phyloP scores from a whole-genome alignment of 768 basidiomycete species.

The Boletus insuetus region DNA sequence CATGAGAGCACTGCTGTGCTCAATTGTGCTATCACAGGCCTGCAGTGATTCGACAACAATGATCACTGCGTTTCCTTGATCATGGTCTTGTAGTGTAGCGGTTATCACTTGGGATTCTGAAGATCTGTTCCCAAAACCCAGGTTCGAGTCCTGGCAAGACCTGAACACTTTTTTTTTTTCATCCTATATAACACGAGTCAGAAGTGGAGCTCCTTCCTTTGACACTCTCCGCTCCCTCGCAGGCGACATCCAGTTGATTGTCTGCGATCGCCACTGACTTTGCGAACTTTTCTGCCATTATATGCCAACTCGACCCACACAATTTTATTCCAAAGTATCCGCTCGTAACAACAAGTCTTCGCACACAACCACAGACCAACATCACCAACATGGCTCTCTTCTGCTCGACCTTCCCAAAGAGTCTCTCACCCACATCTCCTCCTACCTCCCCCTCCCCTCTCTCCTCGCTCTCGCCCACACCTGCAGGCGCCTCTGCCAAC shows the following conservation, averaged over 20 bases:
- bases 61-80: too few species aligned
- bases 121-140: constrained; percentile 23
- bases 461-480: constrained; percentile 58
- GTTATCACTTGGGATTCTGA: constrained; percentile 32
- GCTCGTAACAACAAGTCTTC: constrained; percentile 27
- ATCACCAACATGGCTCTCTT: constrained; percentile 50
- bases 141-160: constrained; percentile 29
- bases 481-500: constrained; percentile 50
- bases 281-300: constrained; percentile 36
- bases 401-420: constrained; percentile 61
- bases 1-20: not conserved
- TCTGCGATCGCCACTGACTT: constrained; percentile 23
- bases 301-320: constrained; percentile 63
- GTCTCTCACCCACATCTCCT: constrained; percentile 73
- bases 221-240: constrained; percentile 15
- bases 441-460: constrained; percentile 63
- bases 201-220: not conserved
- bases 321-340: constrained; percentile 39
- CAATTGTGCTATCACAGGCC: too few species aligned
- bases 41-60: too few species aligned
- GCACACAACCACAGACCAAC: constrained; percentile 19
- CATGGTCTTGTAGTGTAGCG: constrained; percentile 28
- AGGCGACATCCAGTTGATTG: constrained; percentile 14
- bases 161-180: not conserved
- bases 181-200: too few species aligned